phyloP scores from a whole-genome alignment of 2,329 filamentous ascomycete species.

The Triangularia setosa region DNA sequence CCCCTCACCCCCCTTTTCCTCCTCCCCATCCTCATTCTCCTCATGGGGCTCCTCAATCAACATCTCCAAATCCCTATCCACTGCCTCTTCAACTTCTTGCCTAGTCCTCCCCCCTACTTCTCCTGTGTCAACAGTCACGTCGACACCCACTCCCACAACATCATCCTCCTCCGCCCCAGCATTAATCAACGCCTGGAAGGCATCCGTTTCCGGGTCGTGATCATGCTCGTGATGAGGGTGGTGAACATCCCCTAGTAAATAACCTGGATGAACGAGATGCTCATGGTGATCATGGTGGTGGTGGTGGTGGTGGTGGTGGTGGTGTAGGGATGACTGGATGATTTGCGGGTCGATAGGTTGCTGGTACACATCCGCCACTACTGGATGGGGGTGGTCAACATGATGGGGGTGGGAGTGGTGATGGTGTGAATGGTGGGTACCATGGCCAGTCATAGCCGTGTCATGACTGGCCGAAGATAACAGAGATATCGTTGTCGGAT shows the following conservation, averaged over 20 bases:
- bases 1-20: conserved; percentile 24
- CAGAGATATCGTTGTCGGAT: conserved; percentile 45
- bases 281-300: conserved; percentile 30
- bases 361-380: conserved; percentile 41
- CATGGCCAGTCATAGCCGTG: conserved; percentile 18
- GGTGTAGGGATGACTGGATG: conserved; percentile 36
- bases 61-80: conserved; percentile 51
- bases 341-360: conserved; percentile 61
- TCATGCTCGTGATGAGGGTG: conserved; percentile 29
- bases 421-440: conserved; percentile 28
- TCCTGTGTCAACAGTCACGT: background rate
- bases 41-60: conserved; percentile 46
- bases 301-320: conserved; percentile 24
- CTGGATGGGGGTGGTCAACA: conserved; percentile 28
- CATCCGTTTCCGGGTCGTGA: conserved; percentile 40
- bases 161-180: conserved; percentile 40
- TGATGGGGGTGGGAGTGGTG: conserved; percentile 28
- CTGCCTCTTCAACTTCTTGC: conserved; percentile 27
- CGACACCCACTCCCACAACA: conserved; percentile 27
- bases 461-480: conserved; percentile 42
- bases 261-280: conserved; percentile 25
- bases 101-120: background rate
- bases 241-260: conserved; percentile 7
- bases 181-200: conserved; percentile 52
- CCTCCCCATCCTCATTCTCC: conserved; percentile 41